Conservation (phyloP, 164 flowering plant species). For the Pachysandra terminalis region DNA sequence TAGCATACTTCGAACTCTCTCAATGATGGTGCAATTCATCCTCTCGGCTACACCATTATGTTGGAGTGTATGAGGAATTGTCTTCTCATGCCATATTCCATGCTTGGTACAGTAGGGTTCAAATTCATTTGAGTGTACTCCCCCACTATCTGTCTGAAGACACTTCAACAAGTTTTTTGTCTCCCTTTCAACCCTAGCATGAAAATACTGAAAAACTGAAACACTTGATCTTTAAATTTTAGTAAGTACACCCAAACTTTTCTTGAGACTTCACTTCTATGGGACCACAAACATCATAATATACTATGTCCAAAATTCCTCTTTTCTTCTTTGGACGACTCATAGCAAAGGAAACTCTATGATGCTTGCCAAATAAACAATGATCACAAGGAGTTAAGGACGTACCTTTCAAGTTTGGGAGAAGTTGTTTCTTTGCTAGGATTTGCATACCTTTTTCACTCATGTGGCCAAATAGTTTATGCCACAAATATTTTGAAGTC, state of each 20-base stretch:
- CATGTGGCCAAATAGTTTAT: too few relatives aligned
- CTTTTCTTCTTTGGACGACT: neutral
- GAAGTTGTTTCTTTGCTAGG: too few relatives aligned
- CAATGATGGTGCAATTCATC: neutral
- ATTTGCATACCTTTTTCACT: too few relatives aligned
- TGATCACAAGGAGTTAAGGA: neutral
- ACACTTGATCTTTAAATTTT: neutral
- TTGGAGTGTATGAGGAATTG: neutral
- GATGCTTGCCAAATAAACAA: neutral
- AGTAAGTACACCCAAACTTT: too few relatives aligned
- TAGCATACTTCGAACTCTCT: neutral
- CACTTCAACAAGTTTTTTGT: neutral
- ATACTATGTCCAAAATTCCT: too few relatives aligned
- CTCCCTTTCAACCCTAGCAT: neutral
- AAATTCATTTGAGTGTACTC: neutral
- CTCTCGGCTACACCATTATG: constrained; percentile 1
- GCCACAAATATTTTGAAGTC: neutral
- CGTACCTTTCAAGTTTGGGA: neutral
- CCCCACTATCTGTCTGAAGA: neutral
- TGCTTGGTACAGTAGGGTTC: neutral
- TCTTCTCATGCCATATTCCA: constrained; percentile 2
- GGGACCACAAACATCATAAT: too few relatives aligned
- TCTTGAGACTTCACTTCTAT: neutral
- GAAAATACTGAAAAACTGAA: neutral
- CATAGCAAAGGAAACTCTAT: neutral